A percentile compares a stretch with the other conserved stretches of the same genome.
These are phyloP conservation scores for Rhodotorula paludigena DNA, from an alignment of 768 basidiomycete species.

Conservation along the genomic window DNA sequence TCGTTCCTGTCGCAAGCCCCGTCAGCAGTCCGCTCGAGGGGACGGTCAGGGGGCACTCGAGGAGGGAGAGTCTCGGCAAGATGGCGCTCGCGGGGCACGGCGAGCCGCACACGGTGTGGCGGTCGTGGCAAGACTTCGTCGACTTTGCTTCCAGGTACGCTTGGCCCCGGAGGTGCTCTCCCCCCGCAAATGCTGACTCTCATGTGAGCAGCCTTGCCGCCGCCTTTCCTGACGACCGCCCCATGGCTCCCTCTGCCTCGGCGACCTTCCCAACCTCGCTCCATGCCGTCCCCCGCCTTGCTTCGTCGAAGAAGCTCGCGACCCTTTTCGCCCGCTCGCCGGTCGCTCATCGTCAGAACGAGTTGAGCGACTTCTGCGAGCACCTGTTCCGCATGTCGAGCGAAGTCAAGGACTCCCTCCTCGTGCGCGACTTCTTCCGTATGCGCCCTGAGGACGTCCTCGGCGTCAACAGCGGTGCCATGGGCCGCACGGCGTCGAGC, in stretches of 20 bases:
- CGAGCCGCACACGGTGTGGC: constrained; percentile 39
- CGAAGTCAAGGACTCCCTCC: constrained; percentile 11
- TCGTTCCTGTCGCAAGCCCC: constrained; percentile 20
- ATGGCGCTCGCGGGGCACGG: constrained; percentile 22
- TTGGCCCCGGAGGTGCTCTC: no score
- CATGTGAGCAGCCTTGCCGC: constrained; percentile 14
- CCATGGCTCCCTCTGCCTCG: neutral
- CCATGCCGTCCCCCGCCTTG: constrained; percentile 5
- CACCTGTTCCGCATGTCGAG: constrained; percentile 31
- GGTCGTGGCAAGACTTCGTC: constrained; percentile 38
- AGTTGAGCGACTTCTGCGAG: constrained; percentile 31
- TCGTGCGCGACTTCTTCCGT: constrained; percentile 35
- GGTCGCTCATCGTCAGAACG: constrained; percentile 25
- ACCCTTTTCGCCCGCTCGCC: constrained; percentile 29
- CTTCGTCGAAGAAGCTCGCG: constrained; percentile 26
- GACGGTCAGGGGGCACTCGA: constrained; percentile 8
- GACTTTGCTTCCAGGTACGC: constrained; percentile 34
- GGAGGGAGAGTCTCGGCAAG: constrained; percentile 12
- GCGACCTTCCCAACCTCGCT: neutral
- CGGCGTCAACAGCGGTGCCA: neutral
- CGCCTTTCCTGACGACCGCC: constrained; percentile 31
- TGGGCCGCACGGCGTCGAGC: neutral
- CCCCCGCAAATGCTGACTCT: neutral
- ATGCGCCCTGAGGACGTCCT: neutral
- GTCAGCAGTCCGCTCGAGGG: neutral